Evolutionary conservation across 495 filamentous ascomycete species (phyloP).

Genomic region (Talaromyces stipitatus): DNA sequence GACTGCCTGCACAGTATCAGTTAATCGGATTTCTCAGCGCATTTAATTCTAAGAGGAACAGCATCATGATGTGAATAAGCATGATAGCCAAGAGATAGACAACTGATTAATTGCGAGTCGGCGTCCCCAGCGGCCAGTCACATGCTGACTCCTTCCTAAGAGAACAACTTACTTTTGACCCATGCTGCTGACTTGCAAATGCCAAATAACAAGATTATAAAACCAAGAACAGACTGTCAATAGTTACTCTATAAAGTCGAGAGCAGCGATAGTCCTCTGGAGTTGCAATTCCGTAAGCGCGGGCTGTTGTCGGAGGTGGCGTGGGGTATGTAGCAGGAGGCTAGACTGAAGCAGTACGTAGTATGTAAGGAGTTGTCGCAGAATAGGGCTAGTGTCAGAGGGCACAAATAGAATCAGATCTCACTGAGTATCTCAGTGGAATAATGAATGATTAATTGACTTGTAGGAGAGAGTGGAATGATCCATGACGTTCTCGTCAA

Average conservation of each 20-base stretch:
- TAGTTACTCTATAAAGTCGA: neutral
- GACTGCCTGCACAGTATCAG: slow-evolving; percentile 54
- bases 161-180: slow-evolving; percentile 5
- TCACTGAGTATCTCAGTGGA: too few species aligned
- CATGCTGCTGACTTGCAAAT: neutral
- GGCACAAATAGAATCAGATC: too few species aligned
- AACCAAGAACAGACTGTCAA: neutral
- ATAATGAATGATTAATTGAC: too few species aligned
- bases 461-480: neutral
- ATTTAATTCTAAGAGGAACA: neutral
- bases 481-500: neutral
- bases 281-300: neutral
- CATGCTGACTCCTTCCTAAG: neutral
- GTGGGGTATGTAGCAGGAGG: neutral
- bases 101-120: neutral
- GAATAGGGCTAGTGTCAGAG: too few species aligned
- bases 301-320: neutral
- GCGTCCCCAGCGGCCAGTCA: neutral
- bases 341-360: neutral
- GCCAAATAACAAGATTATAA: neutral
- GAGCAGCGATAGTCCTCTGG: neutral
- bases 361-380: too few species aligned
- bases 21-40: neutral
- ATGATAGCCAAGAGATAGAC: too few species aligned
- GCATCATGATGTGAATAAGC: too few species aligned